phyloP scores from a whole-genome alignment of 345 rosid species.

The Citrus trifoliata region DNA sequence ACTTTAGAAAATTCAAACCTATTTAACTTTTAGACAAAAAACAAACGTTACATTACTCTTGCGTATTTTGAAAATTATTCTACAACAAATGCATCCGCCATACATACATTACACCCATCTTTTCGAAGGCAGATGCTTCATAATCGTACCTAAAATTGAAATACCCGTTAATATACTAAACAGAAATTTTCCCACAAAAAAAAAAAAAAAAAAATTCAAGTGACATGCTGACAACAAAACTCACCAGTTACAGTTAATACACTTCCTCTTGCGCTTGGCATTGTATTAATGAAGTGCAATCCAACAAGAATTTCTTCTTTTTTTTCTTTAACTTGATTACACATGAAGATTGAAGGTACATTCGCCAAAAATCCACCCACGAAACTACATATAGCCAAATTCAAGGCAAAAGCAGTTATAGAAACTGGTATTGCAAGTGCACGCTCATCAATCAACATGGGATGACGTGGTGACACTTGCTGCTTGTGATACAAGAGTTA shows the following conservation, averaged over 20 bases:
- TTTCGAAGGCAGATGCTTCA: too few species aligned
- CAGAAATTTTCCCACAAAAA: not conserved
- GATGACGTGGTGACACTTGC: too few species aligned
- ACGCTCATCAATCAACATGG: not conserved
- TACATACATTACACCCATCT: too few species aligned
- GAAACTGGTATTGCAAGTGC: not conserved
- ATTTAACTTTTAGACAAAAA: too few species aligned
- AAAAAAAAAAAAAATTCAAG: not conserved
- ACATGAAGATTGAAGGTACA: not conserved
- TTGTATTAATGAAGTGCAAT: not conserved
- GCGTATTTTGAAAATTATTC: too few species aligned
- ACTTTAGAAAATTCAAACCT: too few species aligned
- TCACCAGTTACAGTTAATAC: slow-evolving; percentile 1
- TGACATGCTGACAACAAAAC: slow-evolving; percentile 10
- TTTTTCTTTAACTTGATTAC: not conserved
- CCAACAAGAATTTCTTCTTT: not conserved
- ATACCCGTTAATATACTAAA: too few species aligned
- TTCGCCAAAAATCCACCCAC: not conserved
- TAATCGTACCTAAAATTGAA: too few species aligned
- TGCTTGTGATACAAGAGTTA: too few species aligned
- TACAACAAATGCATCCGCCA: too few species aligned
- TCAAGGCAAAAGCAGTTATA: not conserved
- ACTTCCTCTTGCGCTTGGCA: not conserved
- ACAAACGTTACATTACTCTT: too few species aligned
- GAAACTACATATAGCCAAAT: not conserved